Conservation (phyloP, 805 yeast species). For the Priceomyces castillae region DNA sequence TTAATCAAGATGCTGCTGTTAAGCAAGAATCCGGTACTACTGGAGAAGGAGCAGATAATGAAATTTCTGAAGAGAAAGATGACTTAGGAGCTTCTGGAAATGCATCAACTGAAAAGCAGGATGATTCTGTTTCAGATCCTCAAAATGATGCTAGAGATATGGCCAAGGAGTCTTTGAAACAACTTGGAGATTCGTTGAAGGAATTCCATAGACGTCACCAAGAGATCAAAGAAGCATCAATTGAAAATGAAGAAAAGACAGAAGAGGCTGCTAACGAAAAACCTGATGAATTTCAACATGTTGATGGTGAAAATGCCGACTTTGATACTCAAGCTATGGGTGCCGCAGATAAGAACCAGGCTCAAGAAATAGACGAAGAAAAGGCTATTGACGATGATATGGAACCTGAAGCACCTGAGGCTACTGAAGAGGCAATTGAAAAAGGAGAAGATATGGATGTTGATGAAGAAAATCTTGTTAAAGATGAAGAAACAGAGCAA, state of each 20-base stretch:
- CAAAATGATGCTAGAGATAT: slow-evolving; percentile 58
- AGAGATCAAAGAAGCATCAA: slow-evolving; percentile 71
- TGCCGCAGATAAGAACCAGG: slow-evolving; percentile 77
- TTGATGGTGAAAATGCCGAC: slow-evolving; percentile 75
- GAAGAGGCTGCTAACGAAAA: slow-evolving; percentile 60
- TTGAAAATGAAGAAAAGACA: slow-evolving; percentile 44
- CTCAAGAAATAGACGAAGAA: slow-evolving; percentile 72
- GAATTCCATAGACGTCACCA: slow-evolving; percentile 89
- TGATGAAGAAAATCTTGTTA: slow-evolving; percentile 27
- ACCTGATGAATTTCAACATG: slow-evolving; percentile 84
- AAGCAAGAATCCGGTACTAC: slow-evolving; percentile 59
- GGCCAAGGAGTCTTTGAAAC: slow-evolving; percentile 76
- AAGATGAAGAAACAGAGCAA: slow-evolving; percentile 23
- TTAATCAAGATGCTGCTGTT: slow-evolving; percentile 56
- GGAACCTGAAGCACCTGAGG: slow-evolving; percentile 28
- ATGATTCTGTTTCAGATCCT: slow-evolving; percentile 27
- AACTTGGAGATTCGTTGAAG: slow-evolving; percentile 86
- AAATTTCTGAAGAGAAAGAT: slow-evolving; percentile 56
- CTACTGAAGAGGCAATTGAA: slow-evolving; percentile 28
- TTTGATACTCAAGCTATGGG: slow-evolving; percentile 91
- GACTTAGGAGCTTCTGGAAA: slow-evolving; percentile 69
- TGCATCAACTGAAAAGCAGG: slow-evolving; percentile 36
- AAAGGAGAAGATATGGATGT: slow-evolving; percentile 27
- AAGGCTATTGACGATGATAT: slow-evolving; percentile 70
- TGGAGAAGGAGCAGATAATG: slow-evolving; percentile 60